These are phyloP conservation scores for Lepidium campestre DNA, from an alignment of 441 rosid genomes.

Conservation along the genomic window DNA sequence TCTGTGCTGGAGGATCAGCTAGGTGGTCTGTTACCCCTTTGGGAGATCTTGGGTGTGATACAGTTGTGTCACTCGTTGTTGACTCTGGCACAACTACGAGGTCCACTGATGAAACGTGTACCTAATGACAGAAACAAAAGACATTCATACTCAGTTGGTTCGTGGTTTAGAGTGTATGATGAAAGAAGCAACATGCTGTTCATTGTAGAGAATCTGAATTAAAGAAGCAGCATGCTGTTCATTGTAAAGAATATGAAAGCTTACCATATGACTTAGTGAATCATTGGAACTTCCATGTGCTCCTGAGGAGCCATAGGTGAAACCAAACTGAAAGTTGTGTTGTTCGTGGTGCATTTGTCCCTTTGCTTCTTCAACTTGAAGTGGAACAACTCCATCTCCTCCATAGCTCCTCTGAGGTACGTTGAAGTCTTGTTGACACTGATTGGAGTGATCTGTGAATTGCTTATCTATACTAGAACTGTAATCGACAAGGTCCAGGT, in stretches of 20 bases:
- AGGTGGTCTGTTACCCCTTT: conserved; percentile 63
- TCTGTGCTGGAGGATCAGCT: conserved; percentile 52
- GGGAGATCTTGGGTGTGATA: conserved; percentile 49
- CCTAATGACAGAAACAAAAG: not conserved
- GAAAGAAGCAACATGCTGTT: not conserved
- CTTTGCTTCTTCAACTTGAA: conserved; percentile 38
- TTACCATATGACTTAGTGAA: conserved; percentile 33
- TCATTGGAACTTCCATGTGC: conserved; percentile 43
- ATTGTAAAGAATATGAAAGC: conserved; percentile 22
- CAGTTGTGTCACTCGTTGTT: conserved; percentile 46
- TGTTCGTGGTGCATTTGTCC: conserved; percentile 39
- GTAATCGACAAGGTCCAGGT: conserved; percentile 63
- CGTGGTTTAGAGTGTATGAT: conserved; percentile 50
- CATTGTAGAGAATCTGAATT: conserved; percentile 7
- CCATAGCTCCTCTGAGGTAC: conserved; percentile 42
- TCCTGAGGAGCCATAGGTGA: conserved; percentile 49
- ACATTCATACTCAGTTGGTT: conserved; percentile 4
- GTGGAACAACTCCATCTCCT: conserved; percentile 70
- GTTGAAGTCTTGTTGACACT: conserved; percentile 31
- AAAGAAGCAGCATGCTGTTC: not conserved
- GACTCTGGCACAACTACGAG: conserved; percentile 67
- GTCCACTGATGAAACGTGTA: not conserved
- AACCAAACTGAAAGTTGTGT: conserved; percentile 40
- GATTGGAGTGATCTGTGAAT: conserved; percentile 32
- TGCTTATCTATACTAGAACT: conserved; percentile 45